Evolutionary conservation across 139 green algal species (phyloP), one percentile per base, ranked within the genome.

Genomic region (Penium margaritaceum): DNA sequence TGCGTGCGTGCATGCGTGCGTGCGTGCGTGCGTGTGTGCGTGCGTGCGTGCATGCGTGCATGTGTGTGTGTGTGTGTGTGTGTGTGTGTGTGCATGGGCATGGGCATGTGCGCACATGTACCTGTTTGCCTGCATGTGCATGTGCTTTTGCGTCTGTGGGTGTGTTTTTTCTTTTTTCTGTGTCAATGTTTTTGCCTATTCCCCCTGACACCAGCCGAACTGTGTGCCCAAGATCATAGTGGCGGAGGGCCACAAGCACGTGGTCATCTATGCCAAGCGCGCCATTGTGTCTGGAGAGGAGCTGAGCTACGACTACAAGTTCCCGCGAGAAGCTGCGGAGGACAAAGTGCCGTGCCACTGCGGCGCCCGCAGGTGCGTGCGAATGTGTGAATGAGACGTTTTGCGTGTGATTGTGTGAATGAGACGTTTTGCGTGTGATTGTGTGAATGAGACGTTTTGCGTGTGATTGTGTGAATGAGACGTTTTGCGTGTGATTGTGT

Each of bases 221-320:
- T 94, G 88, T 84, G 86, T 85, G 79, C 89, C 90, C 27, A 85
- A 87, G 74, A 58, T 84, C 17, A 85, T 93, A 36, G 67, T 82
- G 24, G 41, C 67, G 44, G 74, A 77, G 51, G 86, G 84, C 12
- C 19, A 65, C 32, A 84, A 84, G 47, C 83, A 87, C 65, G 88
- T 95, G 19, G 85, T 81, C 72, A 92, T 95, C 68, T 95, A 90
- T 74, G 83, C 88, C 0, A 88, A 81, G 63, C 83, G 83, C 5
- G 63, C 81, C 63, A 90, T 96, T 32, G 9, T 32, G 0, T 39
- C 63, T 0, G 83, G 82, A 9, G 87, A 94, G 70, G 90, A 96
- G 88, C 84, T 96, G 17, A 88, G 80, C 0, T 96, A 95, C 63
- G 87, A 96, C 81, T 96, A 95, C 81, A 90, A 90, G 67, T 92